Evolutionary conservation across 257 asterid genomes (phyloP).

Genomic region (Solanum virginianum): DNA sequence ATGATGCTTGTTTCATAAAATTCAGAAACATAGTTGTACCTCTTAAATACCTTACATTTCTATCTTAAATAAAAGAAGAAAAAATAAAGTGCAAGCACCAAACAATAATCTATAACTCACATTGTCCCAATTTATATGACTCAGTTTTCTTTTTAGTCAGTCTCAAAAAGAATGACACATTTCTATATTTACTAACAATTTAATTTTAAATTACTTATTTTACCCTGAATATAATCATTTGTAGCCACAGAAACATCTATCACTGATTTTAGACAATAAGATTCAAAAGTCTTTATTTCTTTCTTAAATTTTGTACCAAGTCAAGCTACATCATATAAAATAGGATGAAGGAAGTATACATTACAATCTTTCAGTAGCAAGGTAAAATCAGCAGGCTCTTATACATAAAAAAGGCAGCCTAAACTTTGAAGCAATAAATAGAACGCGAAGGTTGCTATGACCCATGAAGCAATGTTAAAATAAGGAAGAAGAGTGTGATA

Average conservation of each 20-base stretch:
- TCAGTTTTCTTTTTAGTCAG: too few species aligned
- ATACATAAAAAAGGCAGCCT: background rate
- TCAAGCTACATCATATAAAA: too few species aligned
- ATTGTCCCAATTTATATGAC: too few species aligned
- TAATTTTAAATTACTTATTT: too few species aligned
- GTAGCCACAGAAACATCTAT: too few species aligned
- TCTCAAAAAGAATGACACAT: too few species aligned
- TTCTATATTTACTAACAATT: too few species aligned
- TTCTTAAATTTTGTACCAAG: too few species aligned
- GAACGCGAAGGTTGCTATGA: background rate
- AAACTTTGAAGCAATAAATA: background rate
- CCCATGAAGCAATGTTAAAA: background rate
- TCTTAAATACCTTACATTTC: background rate
- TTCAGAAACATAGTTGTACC: background rate
- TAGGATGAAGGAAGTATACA: background rate
- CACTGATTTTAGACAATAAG: too few species aligned
- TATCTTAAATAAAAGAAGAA: background rate
- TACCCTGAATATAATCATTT: too few species aligned
- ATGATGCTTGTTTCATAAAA: background rate
- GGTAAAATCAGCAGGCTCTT: background rate
- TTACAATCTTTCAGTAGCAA: background rate
- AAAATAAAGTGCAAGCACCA: background rate
- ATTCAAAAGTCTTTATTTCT: too few species aligned
- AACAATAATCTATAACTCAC: background rate
- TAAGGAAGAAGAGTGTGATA: too few species aligned